Evolutionary conservation across 2,329 filamentous ascomycete genomes (phyloP).

Genomic region (Talaromyces sp.): DNA sequence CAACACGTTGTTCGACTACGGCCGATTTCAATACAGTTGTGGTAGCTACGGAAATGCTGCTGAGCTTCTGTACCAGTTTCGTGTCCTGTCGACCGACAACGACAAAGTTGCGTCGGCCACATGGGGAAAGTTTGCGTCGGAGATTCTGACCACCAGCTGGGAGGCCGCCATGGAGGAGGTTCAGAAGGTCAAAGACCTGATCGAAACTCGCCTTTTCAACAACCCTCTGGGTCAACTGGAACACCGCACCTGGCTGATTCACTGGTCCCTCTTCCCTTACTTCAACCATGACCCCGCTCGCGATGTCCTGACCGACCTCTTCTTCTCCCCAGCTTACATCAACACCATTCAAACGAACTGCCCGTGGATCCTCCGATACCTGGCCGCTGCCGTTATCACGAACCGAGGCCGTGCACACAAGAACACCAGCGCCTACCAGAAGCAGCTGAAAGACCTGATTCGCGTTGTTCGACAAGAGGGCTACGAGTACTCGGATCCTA

Average conservation of each 20-base stretch:
- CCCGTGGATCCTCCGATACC: conserved; percentile 93
- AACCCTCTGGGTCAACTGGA: conserved; percentile 93
- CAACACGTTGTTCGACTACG: conserved; percentile 89
- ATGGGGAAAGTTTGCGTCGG: conserved; percentile 95
- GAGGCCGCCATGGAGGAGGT: conserved; percentile 87
- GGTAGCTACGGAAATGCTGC: conserved; percentile 86
- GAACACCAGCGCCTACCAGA: conserved; percentile 77
- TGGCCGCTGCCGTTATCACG: conserved; percentile 90
- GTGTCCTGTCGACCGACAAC: conserved; percentile 95
- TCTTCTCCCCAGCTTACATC: conserved; percentile 96
- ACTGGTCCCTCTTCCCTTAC: conserved; percentile 98
- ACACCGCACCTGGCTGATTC: conserved; percentile 93
- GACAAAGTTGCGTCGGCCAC: conserved; percentile 94
- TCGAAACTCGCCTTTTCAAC: conserved; percentile 92
- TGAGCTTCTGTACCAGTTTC: conserved; percentile 94
- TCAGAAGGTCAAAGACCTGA: conserved; percentile 81
- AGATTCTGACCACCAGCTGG: conserved; percentile 95
- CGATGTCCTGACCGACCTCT: conserved; percentile 86
- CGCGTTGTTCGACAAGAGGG: conserved; percentile 93
- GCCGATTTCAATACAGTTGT: conserved; percentile 96
- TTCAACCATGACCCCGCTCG: conserved; percentile 94
- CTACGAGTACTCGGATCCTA: conserved; percentile 94
- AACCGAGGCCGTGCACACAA: conserved; percentile 79
- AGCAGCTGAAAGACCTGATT: conserved; percentile 95
- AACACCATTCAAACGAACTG: conserved; percentile 98